Conservation (phyloP, 805 yeast genomes). For the Priceomyces melissophilus region DNA sequence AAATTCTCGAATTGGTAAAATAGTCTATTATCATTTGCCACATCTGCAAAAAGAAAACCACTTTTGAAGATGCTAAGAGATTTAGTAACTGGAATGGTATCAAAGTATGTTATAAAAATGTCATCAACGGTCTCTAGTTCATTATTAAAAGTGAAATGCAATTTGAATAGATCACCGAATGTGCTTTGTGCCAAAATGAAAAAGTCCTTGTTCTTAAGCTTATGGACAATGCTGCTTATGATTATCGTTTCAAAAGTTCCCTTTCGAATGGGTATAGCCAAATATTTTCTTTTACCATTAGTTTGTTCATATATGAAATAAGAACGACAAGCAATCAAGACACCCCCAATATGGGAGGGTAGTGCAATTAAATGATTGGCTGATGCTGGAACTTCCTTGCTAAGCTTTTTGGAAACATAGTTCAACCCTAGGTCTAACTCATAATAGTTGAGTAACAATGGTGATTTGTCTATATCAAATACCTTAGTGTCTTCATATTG, state of each 20-base stretch:
- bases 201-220: slow-evolving; percentile 53
- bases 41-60: slow-evolving; percentile 72
- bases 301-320: slow-evolving; percentile 50
- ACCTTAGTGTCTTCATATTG: slow-evolving; percentile 13
- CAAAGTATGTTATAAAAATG: slow-evolving; percentile 66
- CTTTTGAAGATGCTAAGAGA: slow-evolving; percentile 60
- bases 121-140: slow-evolving; percentile 40
- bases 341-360: slow-evolving; percentile 72
- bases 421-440: slow-evolving; percentile 86
- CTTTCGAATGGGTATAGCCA: slow-evolving; percentile 56
- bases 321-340: slow-evolving; percentile 59
- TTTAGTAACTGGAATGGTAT: slow-evolving; percentile 61
- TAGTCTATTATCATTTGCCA: slow-evolving; percentile 58
- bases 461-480: slow-evolving; percentile 11
- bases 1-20: slow-evolving; percentile 77
- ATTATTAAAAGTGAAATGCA: slow-evolving; percentile 45
- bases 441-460: slow-evolving; percentile 54
- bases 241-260: slow-evolving; percentile 29
- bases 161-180: slow-evolving; percentile 71
- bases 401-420: slow-evolving; percentile 52
- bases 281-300: slow-evolving; percentile 14
- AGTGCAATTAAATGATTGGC: slow-evolving; percentile 59
- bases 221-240: slow-evolving; percentile 61
- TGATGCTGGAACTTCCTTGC: slow-evolving; percentile 17
- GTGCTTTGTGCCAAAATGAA: slow-evolving; percentile 69